Evolutionary conservation across 1,284 basidiomycete species (phyloP), one percentile per base, ranked within the genome.

Genomic region (Cerrena zonata): DNA sequence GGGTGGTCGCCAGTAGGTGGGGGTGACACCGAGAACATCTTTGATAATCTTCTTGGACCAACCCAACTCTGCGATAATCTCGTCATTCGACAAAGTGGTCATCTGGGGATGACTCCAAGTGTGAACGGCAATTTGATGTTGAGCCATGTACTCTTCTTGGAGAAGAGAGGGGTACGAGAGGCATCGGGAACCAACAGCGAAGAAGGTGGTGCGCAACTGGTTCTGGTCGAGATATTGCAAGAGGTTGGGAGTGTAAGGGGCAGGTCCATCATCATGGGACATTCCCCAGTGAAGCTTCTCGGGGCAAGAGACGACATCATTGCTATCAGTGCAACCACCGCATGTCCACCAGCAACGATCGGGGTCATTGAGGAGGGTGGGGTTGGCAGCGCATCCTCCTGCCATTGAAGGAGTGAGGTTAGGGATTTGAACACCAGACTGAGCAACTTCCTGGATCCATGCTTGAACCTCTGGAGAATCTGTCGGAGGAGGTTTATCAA

Each of bases 301-400:
- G 5, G 88, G 88, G 69, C 90, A 93, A 21, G 74, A 70, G 40
- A 77, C 77, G 57, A 93, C 77, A 64, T 93, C 90, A 11, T 80
- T 80, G 25, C 71, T 58, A 25, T 79, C 76, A 2, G 78, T 80
- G 71, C 88, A 91, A 38, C 87, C 82, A 61, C 84, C 80, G 64
- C 90, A 93, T 5, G 89, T 90, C 91, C 90, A 94, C 90, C 90
- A 93, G 68, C 88, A 89, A 24, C 79, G 76, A 43, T 47, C 69
- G 3, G 65, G 53, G 59, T 89, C 66, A 5, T 73, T 68, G 5
- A 77, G 79, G 4, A 84, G 82, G 2, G 65, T 73, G 0, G 78
- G 69, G 61, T 89, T 87, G 39, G 79, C 72, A 1, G 77, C 63
- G 58, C 88, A 91, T 48, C 84, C 82, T 58, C 82, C 84, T 15